Percentiles rank a stretch among this genome's conserved stretches.
These are phyloP conservation scores for Nakaseomyces glabratus DNA, from an alignment of 1,139 yeast genomes.

Conservation along the genomic window DNA sequence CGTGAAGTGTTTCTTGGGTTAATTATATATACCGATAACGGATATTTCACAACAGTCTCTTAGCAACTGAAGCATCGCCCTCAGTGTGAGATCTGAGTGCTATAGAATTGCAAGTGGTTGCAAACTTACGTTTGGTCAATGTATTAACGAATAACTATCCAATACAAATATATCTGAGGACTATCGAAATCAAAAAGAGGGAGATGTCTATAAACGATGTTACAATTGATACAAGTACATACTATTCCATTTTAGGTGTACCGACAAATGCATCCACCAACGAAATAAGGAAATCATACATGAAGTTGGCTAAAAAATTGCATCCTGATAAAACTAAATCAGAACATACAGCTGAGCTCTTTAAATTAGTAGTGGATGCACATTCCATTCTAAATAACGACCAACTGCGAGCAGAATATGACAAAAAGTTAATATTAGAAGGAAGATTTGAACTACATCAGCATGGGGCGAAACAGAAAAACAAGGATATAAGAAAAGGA, in stretches of 20 bases:
- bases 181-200: no score
- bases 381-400: constrained; percentile 26
- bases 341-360: constrained; percentile 23
- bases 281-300: constrained; percentile 28
- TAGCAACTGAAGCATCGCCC: no score
- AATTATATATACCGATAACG: no score
- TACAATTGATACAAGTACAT: constrained; percentile 25
- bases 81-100: no score
- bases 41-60: no score
- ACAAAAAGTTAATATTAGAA: constrained; percentile 12
- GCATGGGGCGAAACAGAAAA: constrained; percentile 1
- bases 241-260: constrained; percentile 27
- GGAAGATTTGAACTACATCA: constrained; percentile 1
- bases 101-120: no score
- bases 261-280: constrained; percentile 19
- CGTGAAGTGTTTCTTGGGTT: no score
- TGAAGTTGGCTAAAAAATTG: constrained; percentile 26
- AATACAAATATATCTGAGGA: no score
- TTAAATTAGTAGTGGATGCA: constrained; percentile 28
- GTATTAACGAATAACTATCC: no score
- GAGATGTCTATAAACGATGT: neutral
- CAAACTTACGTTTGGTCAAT: no score
- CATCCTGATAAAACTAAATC: constrained; percentile 31
- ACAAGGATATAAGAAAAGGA: constrained; percentile 9
- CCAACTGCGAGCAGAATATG: constrained; percentile 19